Percentiles rank a stretch among this genome's conserved stretches.
These are phyloP conservation scores for Crucibulum laeve DNA, from an alignment of 768 basidiomycete genomes.

Conservation along the genomic window DNA sequence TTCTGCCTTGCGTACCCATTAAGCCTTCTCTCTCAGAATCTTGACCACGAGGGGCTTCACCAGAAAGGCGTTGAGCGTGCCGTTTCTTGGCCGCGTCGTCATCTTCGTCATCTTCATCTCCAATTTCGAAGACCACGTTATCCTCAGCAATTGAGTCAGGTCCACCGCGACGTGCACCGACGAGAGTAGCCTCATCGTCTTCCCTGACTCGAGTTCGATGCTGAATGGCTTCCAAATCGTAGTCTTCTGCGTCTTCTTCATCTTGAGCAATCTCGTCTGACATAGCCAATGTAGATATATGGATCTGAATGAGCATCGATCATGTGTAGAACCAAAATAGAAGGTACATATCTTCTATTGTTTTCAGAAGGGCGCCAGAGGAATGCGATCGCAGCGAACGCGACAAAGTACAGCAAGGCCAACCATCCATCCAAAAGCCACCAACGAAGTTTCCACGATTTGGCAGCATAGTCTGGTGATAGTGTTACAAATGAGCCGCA, in stretches of 20 bases:
- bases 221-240: slow-evolving; percentile 77
- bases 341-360: slow-evolving; percentile 72
- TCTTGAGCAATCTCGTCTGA: slow-evolving; percentile 96
- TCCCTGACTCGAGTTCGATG: slow-evolving; percentile 44
- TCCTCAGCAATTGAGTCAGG: slow-evolving; percentile 53
- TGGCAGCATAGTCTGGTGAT: slow-evolving; percentile 79
- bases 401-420: slow-evolving; percentile 78
- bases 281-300: slow-evolving; percentile 75
- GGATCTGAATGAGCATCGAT: slow-evolving; percentile 17
- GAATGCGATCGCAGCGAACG: slow-evolving; percentile 79
- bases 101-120: slow-evolving; percentile 79
- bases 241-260: slow-evolving; percentile 91
- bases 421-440: slow-evolving; percentile 96
- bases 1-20: slow-evolving; percentile 32
- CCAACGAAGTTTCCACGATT: slow-evolving; percentile 89
- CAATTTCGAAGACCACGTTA: slow-evolving; percentile 86
- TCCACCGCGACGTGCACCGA: slow-evolving; percentile 51
- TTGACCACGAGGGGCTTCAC: slow-evolving; percentile 40
- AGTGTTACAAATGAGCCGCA: slow-evolving; percentile 4
- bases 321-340: slow-evolving; percentile 2
- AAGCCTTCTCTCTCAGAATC: slow-evolving; percentile 66
- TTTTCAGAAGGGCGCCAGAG: slow-evolving; percentile 92
- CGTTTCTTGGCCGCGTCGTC: slow-evolving; percentile 47
- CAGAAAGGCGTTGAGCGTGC: slow-evolving; percentile 32
- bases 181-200: slow-evolving; percentile 70